Evolutionary conservation across 352 stramenopile genomes (phyloP), one percentile per base, ranked within the genome.

Genomic region (Pythium aquatile): DNA sequence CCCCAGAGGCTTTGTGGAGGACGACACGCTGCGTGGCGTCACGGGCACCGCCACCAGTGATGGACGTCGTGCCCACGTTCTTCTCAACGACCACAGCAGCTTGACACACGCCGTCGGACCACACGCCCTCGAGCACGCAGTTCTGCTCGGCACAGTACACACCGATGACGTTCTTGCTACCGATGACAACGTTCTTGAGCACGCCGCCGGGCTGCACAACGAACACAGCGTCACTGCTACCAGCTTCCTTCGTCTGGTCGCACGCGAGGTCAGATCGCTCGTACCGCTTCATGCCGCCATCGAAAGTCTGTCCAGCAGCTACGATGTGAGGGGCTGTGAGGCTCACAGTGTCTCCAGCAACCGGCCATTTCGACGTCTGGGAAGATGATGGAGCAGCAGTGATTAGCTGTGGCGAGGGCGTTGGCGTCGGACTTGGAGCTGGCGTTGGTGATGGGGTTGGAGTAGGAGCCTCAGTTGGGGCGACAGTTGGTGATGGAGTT

Each of bases 161-260:
- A 24, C 81, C 76, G 2, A 69, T 42, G 17, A 81, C 68, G 42
- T 73, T 69, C 24, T 77, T 77, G 14, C 63, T 73, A 32, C 77
- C 72, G 42, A 90, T 77, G 66, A 90, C 85, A 14, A 78, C 81
- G 55, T 90, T 90, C 56, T 81, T 78, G 17, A 90, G 71, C 6
- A 74, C 74, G 11, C 77, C 81, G 39, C 81, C 81, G 2, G 77
- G 69, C 60, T 87, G 67, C 10, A 90, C 68, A 59, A 90, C 69
- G 61, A 90, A 90, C 51, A 90, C 78, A 20, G 79, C 81, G 66
- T 79, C 79, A 33, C 58, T 64, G 39, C 57, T 68, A 6, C 63
- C 68, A 29, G 83, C 71, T 28, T 72, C 73, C 16, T 68, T 68
- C 6, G 58, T 64, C 3, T 69, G 65, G 63, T 75, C 58, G 44